These are phyloP conservation scores for Aureobasidium sp. DNA, from an alignment of 2,329 filamentous ascomycete species.

Conservation along the genomic window DNA sequence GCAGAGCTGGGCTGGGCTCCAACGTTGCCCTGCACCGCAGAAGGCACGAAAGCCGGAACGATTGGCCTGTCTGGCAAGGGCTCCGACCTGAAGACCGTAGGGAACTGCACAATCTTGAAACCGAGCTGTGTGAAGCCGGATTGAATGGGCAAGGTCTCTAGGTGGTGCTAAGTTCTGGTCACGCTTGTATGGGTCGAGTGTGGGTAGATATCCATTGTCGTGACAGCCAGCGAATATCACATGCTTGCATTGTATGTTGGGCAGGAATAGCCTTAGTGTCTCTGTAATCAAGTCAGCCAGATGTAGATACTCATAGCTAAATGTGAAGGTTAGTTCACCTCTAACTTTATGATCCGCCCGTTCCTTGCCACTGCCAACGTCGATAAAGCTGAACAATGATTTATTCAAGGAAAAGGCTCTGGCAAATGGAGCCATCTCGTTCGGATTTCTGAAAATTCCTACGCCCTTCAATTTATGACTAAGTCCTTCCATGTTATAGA, in stretches of 20 bases:
- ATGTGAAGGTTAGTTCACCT: slow-evolving; percentile 35
- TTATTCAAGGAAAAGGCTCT: slow-evolving; percentile 46
- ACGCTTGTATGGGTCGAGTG: slow-evolving; percentile 40
- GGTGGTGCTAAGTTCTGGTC: slow-evolving; percentile 31
- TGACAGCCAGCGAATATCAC: slow-evolving; percentile 59
- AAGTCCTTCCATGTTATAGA: slow-evolving; percentile 42
- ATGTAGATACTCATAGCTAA: slow-evolving; percentile 33
- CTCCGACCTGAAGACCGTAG: slow-evolving; percentile 36
- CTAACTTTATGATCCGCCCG: slow-evolving; percentile 55
- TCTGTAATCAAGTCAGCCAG: slow-evolving; percentile 42
- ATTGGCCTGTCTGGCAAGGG: slow-evolving; percentile 31
- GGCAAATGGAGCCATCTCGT: slow-evolving; percentile 37
- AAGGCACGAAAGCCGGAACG: not conserved
- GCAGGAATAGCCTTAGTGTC: slow-evolving; percentile 44
- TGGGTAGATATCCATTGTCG: slow-evolving; percentile 46
- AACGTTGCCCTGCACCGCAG: not conserved
- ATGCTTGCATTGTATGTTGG: slow-evolving; percentile 56
- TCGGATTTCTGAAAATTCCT: slow-evolving; percentile 33
- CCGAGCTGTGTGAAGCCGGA: slow-evolving; percentile 37
- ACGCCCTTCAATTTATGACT: slow-evolving; percentile 36
- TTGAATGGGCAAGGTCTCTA: slow-evolving; percentile 38
- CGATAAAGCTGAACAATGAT: slow-evolving; percentile 53
- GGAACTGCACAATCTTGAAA: slow-evolving; percentile 34
- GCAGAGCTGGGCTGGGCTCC: not conserved
- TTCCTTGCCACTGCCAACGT: slow-evolving; percentile 55